A percentile compares a stretch with the other conserved stretches of the same genome.
phyloP scores from a whole-genome alignment of 2,329 filamentous ascomycete species.

The Diaporthe batatas region DNA sequence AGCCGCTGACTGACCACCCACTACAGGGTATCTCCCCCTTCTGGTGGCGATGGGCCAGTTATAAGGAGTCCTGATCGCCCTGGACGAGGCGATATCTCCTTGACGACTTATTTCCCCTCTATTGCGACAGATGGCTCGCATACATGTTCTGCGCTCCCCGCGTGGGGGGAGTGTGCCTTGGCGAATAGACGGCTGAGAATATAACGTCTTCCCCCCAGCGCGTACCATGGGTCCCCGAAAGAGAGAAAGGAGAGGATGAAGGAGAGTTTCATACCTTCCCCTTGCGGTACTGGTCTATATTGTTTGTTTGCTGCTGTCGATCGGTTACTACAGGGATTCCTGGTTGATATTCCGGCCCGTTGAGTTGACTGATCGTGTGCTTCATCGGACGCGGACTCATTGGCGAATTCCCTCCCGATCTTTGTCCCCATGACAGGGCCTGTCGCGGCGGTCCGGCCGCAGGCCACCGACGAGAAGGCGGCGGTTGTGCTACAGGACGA shows the following conservation, averaged over 20 bases:
- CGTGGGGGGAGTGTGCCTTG: slow-evolving; percentile 11
- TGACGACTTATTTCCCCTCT: slow-evolving; percentile 35
- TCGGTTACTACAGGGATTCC: not conserved
- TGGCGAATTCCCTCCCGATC: not conserved
- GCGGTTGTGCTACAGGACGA: slow-evolving; percentile 18
- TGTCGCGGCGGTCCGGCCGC: slow-evolving; percentile 1
- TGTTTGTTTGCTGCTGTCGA: not conserved
- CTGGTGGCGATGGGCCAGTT: not conserved
- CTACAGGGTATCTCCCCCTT: not conserved
- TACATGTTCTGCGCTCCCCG: not conserved
- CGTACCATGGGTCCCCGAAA: not conserved
- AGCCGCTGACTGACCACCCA: not conserved
- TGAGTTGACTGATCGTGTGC: not conserved
- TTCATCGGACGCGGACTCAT: not conserved
- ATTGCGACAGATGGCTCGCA: slow-evolving; percentile 22
- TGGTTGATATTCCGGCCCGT: not conserved
- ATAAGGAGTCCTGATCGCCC: not conserved
- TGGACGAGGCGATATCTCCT: not conserved
- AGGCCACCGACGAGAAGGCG: slow-evolving; percentile 19
- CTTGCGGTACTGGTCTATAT: slow-evolving; percentile 1
- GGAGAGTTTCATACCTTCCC: not conserved
- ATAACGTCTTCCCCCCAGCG: slow-evolving; percentile 19
- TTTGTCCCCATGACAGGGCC: not conserved
- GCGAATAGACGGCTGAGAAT: slow-evolving; percentile 21
- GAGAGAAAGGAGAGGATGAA: not conserved